These are phyloP conservation scores for Botrytis paeoniae DNA, from an alignment of 2,329 filamentous ascomycete species.

Conservation along the genomic window DNA sequence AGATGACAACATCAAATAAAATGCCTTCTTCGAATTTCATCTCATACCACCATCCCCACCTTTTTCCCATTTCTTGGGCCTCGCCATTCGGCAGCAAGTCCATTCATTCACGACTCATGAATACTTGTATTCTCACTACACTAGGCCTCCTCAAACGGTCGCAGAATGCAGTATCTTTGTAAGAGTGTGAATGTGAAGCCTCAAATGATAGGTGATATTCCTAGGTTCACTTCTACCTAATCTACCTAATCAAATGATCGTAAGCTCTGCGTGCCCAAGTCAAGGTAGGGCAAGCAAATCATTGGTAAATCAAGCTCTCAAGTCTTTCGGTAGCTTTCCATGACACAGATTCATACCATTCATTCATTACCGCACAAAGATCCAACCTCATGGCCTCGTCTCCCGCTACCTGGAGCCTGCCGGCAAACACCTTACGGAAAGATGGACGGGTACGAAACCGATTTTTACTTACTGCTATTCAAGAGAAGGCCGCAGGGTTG, in stretches of 20 bases:
- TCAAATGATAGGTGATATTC: constrained; percentile 25
- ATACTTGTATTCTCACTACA: constrained; percentile 15
- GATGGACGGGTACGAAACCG: constrained; percentile 7
- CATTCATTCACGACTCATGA: constrained; percentile 5
- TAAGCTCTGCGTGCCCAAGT: constrained; percentile 27
- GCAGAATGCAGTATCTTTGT: constrained; percentile 20
- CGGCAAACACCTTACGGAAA: constrained; percentile 22
- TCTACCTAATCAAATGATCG: constrained; percentile 28
- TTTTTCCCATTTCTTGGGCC: background rate
- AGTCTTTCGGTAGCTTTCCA: constrained; percentile 8
- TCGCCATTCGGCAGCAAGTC: constrained; percentile 1
- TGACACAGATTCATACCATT: background rate
- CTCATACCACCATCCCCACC: constrained; percentile 4
- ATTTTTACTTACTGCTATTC: background rate
- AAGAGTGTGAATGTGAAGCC: constrained; percentile 21
- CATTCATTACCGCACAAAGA: background rate
- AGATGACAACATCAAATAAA: constrained; percentile 10
- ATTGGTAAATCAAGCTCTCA: constrained; percentile 1
- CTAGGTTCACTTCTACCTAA: constrained; percentile 11
- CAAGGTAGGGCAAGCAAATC: constrained; percentile 6
- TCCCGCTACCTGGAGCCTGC: constrained; percentile 33
- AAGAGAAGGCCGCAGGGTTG: constrained; percentile 14
- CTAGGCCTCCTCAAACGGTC: constrained; percentile 14
- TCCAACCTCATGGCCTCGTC: constrained; percentile 26
- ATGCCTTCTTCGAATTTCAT: background rate